Conservation (phyloP, 2,329 filamentous ascomycete species). For the Conoideocrella luteorostrata region DNA sequence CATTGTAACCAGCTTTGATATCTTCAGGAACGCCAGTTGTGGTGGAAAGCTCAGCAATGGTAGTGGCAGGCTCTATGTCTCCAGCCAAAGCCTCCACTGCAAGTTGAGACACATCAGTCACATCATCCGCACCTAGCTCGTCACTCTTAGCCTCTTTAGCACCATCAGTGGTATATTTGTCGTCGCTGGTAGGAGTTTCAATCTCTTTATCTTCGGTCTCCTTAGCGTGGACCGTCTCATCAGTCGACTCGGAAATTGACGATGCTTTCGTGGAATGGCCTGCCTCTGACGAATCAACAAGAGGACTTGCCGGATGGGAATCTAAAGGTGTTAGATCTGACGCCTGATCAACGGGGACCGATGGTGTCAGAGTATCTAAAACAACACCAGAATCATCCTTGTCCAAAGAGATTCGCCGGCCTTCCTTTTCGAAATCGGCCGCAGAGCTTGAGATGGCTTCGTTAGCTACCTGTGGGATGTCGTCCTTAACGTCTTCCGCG, state of each 20-base stretch:
- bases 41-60: constrained; percentile 1
- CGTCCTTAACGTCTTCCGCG: constrained; percentile 13
- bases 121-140: background rate
- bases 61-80: background rate
- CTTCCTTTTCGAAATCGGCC: constrained; percentile 21
- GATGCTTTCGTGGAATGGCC: constrained; percentile 57
- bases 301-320: constrained; percentile 52
- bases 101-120: background rate
- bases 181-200: constrained; percentile 5
- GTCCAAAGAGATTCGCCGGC: constrained; percentile 29
- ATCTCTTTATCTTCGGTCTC: constrained; percentile 13
- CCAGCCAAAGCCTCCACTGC: background rate
- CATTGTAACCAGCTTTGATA: constrained; percentile 2
- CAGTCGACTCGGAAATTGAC: constrained; percentile 56
- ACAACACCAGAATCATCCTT: constrained; percentile 51
- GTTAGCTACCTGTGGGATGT: constrained; percentile 8
- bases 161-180: too few species aligned
- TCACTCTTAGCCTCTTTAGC: too few species aligned
- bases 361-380: constrained; percentile 37
- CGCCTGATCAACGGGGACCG: constrained; percentile 37
- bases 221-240: constrained; percentile 47
- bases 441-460: constrained; percentile 18
- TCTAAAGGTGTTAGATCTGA: constrained; percentile 45
- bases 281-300: constrained; percentile 46
- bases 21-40: constrained; percentile 2